Conservation (phyloP, 2,329 filamentous ascomycete species). For the Chaetomium globosum region DNA sequence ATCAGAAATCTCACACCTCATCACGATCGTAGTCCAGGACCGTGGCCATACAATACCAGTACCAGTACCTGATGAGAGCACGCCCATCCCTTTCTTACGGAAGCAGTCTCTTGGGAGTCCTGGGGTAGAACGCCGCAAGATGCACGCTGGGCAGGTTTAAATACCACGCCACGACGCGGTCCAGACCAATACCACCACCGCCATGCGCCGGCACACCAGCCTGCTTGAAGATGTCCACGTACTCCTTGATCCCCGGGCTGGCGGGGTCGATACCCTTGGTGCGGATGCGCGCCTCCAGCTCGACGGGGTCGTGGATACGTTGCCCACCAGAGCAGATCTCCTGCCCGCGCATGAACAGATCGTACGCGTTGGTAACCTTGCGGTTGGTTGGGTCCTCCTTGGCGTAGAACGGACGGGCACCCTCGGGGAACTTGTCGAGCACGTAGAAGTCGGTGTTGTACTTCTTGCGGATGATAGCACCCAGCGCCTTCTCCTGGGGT, state of each 20-base stretch:
- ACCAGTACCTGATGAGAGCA: neutral
- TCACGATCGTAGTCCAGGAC: neutral
- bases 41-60: neutral
- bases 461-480: constrained; percentile 81
- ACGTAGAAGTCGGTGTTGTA: constrained; percentile 96
- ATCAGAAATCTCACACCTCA: neutral
- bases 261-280: constrained; percentile 78
- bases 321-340: constrained; percentile 92
- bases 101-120: constrained; percentile 61
- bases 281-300: constrained; percentile 77
- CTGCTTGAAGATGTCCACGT: constrained; percentile 77
- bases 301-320: constrained; percentile 78
- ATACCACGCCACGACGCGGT: constrained; percentile 76
- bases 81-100: constrained; percentile 46
- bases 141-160: constrained; percentile 62
- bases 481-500: constrained; percentile 85
- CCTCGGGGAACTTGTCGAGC: constrained; percentile 92
- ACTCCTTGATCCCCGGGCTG: constrained; percentile 78
- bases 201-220: constrained; percentile 89
- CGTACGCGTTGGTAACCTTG: constrained; percentile 68
- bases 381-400: constrained; percentile 72
- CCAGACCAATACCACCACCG: constrained; percentile 85
- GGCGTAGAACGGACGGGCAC: constrained; percentile 88
- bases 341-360: constrained; percentile 90
- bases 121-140: constrained; percentile 59